Percentiles rank a stretch among this genome's conserved stretches.
Evolutionary conservation across 352 stramenopile species (phyloP).

Genomic region (Stephanocyclus meneghinianus): DNA sequence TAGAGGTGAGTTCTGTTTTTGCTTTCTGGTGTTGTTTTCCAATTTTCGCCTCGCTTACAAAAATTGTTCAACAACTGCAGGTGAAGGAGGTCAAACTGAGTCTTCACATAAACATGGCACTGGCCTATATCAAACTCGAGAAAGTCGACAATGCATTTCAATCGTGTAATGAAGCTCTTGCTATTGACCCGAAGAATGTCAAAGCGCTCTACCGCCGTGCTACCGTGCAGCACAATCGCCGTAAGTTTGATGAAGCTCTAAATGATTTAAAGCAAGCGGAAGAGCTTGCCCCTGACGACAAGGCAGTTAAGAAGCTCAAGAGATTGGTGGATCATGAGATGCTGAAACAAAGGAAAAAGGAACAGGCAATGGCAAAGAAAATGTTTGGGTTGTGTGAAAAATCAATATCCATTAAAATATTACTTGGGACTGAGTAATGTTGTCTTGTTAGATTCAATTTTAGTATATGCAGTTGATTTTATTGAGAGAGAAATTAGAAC

Average conservation of each 20-base stretch:
- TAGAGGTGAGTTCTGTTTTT: conserved; percentile 34
- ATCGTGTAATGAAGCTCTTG: conserved; percentile 54
- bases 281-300: conserved; percentile 50
- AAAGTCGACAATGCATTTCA: conserved; percentile 57
- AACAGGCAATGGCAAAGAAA: conserved; percentile 66
- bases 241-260: conserved; percentile 54
- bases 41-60: neutral
- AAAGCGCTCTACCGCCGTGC: conserved; percentile 59
- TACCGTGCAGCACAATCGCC: conserved; percentile 51
- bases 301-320: conserved; percentile 54
- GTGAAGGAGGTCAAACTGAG: conserved; percentile 51
- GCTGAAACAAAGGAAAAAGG: conserved; percentile 54
- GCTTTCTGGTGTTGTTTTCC: neutral
- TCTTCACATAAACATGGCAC: conserved; percentile 56
- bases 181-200: conserved; percentile 40
- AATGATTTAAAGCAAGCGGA: conserved; percentile 54
- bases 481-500: too few relatives aligned
- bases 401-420: too few relatives aligned
- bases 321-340: conserved; percentile 51
- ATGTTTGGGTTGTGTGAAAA: conserved; percentile 47
- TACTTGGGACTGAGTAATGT: too few relatives aligned
- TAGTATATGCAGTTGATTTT: too few relatives aligned
- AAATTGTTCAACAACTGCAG: neutral
- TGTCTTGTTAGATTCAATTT: too few relatives aligned
- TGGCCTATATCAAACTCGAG: conserved; percentile 59